Percentiles rank a stretch among this genome's conserved stretches.
Conservation (phyloP, 495 filamentous ascomycete genomes). For the Penicillium malachiteum region DNA sequence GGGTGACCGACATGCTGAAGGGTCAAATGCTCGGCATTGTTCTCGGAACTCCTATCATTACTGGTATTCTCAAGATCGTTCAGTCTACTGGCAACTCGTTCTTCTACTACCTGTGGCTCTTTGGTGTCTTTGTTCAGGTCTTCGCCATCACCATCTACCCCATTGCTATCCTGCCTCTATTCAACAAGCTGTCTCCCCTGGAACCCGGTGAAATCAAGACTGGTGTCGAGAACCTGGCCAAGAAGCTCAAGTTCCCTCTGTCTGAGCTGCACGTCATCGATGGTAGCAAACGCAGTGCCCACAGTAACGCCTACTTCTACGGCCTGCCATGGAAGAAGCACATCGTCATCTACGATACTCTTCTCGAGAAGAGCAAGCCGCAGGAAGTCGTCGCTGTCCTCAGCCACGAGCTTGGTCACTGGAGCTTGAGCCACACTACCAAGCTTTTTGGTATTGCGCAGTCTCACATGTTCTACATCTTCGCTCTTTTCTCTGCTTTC, state of each 20-base stretch:
- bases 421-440: slow-evolving; percentile 92
- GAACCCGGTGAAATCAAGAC: slow-evolving; percentile 84
- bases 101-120: slow-evolving; percentile 97
- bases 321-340: slow-evolving; percentile 99
- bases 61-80: slow-evolving; percentile 85
- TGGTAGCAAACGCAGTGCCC: slow-evolving; percentile 93
- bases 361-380: slow-evolving; percentile 89
- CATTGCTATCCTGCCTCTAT: slow-evolving; percentile 87
- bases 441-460: slow-evolving; percentile 87
- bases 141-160: slow-evolving; percentile 96
- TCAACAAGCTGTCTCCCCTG: slow-evolving; percentile 97
- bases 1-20: slow-evolving; percentile 90
- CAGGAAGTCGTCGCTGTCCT: slow-evolving; percentile 94
- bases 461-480: slow-evolving; percentile 93
- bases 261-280: slow-evolving; percentile 93
- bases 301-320: slow-evolving; percentile 98
- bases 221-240: slow-evolving; percentile 79
- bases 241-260: slow-evolving; percentile 85
- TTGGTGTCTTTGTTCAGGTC: slow-evolving; percentile 80
- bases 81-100: slow-evolving; percentile 88
- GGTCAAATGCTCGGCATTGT: slow-evolving; percentile 76
- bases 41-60: slow-evolving; percentile 81
- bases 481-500: slow-evolving; percentile 93
- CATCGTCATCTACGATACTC: slow-evolving; percentile 97
- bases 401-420: slow-evolving; percentile 94